Percentiles rank a stretch among this genome's conserved stretches.
These are phyloP conservation scores for Mycosarcoma maydis DNA, from an alignment of 1,284 basidiomycete species.

Conservation along the genomic window DNA sequence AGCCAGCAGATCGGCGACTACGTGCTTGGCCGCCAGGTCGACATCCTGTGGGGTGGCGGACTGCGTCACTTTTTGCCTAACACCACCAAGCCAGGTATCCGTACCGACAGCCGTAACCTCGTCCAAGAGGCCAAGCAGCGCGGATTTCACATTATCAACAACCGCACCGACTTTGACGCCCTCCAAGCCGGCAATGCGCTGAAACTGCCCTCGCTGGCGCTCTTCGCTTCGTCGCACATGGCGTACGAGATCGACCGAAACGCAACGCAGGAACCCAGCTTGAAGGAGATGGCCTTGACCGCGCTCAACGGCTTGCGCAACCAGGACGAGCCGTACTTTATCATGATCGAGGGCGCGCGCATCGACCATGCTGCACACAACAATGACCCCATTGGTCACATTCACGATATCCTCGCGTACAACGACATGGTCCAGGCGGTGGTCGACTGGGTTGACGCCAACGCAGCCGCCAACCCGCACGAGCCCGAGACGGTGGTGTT, in stretches of 20 bases:
- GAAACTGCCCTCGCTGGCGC: conserved; percentile 54
- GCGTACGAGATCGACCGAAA: conserved; percentile 66
- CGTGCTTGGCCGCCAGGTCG: conserved; percentile 59
- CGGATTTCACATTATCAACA: conserved; percentile 55
- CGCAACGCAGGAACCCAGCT: conserved; percentile 55
- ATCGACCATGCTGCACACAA: conserved; percentile 66
- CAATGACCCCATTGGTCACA: conserved; percentile 64
- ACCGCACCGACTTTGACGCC: conserved; percentile 58
- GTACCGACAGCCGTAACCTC: conserved; percentile 60
- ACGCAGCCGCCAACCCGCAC: conserved; percentile 28
- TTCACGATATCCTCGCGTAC: conserved; percentile 64
- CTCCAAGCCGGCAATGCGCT: conserved; percentile 34
- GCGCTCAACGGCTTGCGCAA: conserved; percentile 61
- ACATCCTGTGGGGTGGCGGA: conserved; percentile 65
- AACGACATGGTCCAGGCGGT: conserved; percentile 55
- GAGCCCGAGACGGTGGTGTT: conserved; percentile 57
- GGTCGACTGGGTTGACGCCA: conserved; percentile 50
- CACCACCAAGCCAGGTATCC: conserved; percentile 53
- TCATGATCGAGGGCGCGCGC: conserved; percentile 64
- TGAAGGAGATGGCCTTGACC: conserved; percentile 65
- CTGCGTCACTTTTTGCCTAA: conserved; percentile 62
- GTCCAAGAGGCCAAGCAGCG: conserved; percentile 54
- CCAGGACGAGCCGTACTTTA: conserved; percentile 62
- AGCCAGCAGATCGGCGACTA: conserved; percentile 62
- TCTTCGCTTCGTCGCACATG: conserved; percentile 61